Evolutionary conservation across 306 rosid species (phyloP), one percentile per base, ranked within the genome.

Genomic region (Medicago lupulina): DNA sequence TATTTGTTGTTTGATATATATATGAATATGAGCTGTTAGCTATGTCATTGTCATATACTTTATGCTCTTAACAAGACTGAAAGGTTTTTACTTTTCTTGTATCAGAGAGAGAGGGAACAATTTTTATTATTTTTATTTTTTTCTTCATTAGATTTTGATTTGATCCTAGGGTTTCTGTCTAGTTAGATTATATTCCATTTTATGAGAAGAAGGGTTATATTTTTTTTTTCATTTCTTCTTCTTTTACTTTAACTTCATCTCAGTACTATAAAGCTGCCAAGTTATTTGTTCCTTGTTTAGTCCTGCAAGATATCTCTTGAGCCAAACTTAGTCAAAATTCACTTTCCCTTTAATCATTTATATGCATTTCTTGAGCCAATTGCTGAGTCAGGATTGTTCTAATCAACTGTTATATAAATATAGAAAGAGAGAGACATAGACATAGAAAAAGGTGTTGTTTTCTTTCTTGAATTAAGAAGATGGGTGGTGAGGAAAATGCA

Each of bases 51-150:
- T 76, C 47, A 80, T 85, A 81, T 75, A 74, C 99, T 96, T 96
- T 96, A 90, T 90, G 90, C 97, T 96, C 97, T 67, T 87, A 58
- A 87, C 57, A 96, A 90, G 87, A 91, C 97, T 90, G 92, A 96
- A 96, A 96, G 97, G 87, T 87, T 83, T 87, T 87, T 88, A 78
- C 98, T 90, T 92, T 92, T 96, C 91, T 83, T 92, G 90, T 88
- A 88, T 88, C 89, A 81, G 62, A 67, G 67, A 81, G 62, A 67
- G 67, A 78, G 82, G 78, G 78, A 72, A 83, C 71, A 76, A 82
- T 78, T 78, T 84, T 79, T 15, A 70, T 70, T 69, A 41, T 66
- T 83, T 77, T 36, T 28, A 3, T 28, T 28, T 3, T 28, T 28
- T 84, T 60, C 65, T 79, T 89, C 83, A 78, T 65, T 75, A 83